phyloP scores from a whole-genome alignment of 1,284 basidiomycete genomes.

The Abortiporus biennis region DNA sequence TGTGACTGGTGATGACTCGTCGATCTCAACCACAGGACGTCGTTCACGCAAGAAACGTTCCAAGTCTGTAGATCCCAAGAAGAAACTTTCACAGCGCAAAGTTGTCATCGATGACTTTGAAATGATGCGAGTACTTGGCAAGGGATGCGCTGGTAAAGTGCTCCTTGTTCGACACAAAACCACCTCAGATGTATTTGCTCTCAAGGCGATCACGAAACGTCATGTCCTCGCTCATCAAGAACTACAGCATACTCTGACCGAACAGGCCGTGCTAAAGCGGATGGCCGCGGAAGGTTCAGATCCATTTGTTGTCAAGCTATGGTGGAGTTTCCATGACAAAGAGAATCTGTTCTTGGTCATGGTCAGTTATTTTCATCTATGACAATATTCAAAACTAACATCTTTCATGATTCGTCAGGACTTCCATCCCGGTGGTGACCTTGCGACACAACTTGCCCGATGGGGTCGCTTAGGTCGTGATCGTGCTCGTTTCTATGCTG shows the following conservation, averaged over 20 bases:
- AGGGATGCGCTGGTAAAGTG: conserved; percentile 94
- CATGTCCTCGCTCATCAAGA: conserved; percentile 96
- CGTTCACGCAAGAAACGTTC: conserved; percentile 50
- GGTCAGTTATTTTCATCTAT: conserved; percentile 34
- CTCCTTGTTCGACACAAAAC: conserved; percentile 78
- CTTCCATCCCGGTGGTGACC: conserved; percentile 94
- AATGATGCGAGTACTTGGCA: conserved; percentile 92
- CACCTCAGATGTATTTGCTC: conserved; percentile 72
- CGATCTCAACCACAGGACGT: conserved; percentile 40
- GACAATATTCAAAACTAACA: conserved; percentile 17
- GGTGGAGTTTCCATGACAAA: conserved; percentile 95
- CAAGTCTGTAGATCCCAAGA: conserved; percentile 43
- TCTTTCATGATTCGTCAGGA: conserved; percentile 45
- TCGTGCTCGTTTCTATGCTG: conserved; percentile 91
- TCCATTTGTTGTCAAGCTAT: conserved; percentile 90
- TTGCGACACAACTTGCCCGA: conserved; percentile 92
- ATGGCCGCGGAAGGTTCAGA: conserved; percentile 80
- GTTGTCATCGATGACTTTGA: conserved; percentile 88
- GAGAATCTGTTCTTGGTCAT: conserved; percentile 91
- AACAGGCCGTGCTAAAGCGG: conserved; percentile 87
- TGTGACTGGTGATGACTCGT: conserved; percentile 54
- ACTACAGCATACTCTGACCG: conserved; percentile 90
- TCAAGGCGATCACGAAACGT: conserved; percentile 96
- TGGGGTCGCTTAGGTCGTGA: conserved; percentile 92
- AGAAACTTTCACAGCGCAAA: conserved; percentile 57